Conservation (phyloP, 805 yeast species). For the Metschnikowia anglica region DNA sequence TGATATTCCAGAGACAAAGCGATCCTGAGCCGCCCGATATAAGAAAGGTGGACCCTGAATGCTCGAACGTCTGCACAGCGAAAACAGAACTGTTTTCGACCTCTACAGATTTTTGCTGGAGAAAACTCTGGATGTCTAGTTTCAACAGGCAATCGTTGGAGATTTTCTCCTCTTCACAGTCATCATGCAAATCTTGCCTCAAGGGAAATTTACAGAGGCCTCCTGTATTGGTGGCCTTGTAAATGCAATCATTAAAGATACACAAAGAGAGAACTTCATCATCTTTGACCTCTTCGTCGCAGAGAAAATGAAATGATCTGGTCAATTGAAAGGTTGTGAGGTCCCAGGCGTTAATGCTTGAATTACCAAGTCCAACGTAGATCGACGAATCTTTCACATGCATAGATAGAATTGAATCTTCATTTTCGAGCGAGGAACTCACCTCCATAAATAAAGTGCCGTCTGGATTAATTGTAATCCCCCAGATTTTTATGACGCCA, state of each 20-base stretch:
- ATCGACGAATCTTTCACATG: constrained; percentile 62
- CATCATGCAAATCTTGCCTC: constrained; percentile 17
- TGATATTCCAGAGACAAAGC: constrained; percentile 67
- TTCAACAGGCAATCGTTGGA: constrained; percentile 10
- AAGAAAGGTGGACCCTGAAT: constrained; percentile 43
- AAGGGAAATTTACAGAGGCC: constrained; percentile 34
- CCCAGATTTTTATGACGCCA: constrained; percentile 84
- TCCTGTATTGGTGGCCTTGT: constrained; percentile 56
- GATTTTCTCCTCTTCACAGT: constrained; percentile 6
- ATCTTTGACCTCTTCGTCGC: constrained; percentile 14
- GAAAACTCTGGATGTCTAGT: constrained; percentile 12
- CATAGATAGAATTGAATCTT: constrained; percentile 71
- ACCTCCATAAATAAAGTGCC: constrained; percentile 10
- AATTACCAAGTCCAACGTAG: constrained; percentile 79
- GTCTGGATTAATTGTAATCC: constrained; percentile 21
- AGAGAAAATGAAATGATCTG: constrained; percentile 38
- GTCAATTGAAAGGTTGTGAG: constrained; percentile 73
- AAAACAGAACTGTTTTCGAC: constrained; percentile 41
- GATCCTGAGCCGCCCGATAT: constrained; percentile 74
- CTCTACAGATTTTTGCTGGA: constrained; percentile 12
- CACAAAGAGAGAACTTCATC: constrained; percentile 57
- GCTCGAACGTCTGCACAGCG: constrained; percentile 50
- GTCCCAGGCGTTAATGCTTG: constrained; percentile 83
- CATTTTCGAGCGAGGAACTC: constrained; percentile 48
- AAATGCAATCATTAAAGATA: constrained; percentile 54